Conservation (phyloP, 139 green algal species). For the Chlamydomonas sp. region DNA sequence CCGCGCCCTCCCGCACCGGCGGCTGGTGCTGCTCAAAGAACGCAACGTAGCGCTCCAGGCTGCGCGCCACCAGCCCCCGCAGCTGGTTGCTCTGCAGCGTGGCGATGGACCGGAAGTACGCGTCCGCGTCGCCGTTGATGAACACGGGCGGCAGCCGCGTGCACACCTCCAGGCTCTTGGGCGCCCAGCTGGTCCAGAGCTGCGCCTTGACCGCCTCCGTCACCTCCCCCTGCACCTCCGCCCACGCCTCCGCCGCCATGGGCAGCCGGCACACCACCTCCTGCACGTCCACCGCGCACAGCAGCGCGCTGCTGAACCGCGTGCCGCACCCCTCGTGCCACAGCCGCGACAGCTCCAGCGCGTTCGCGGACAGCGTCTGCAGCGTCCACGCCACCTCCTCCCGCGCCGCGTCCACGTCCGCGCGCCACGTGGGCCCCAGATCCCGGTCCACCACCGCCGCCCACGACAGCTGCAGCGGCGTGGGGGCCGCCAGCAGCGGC, state of each 20-base stretch:
- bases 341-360: constrained; percentile 70
- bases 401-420: constrained; percentile 63
- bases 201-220: constrained; percentile 64
- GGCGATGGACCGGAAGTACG: constrained; percentile 58
- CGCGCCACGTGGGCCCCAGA: constrained; percentile 63
- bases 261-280: constrained; percentile 65
- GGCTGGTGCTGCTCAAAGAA: constrained; percentile 65
- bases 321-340: constrained; percentile 53
- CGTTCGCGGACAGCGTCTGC: constrained; percentile 79
- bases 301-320: constrained; percentile 53
- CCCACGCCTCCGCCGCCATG: constrained; percentile 46
- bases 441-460: constrained; percentile 36
- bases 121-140: constrained; percentile 77
- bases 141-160: constrained; percentile 70
- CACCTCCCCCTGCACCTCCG: constrained; percentile 22
- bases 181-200: constrained; percentile 81
- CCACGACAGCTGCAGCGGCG: constrained; percentile 17
- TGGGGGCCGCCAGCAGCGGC: constrained; percentile 51
- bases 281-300: constrained; percentile 61
- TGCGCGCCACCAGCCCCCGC: constrained; percentile 64
- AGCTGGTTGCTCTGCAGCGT: constrained; percentile 81
- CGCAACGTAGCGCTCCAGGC: constrained; percentile 57
- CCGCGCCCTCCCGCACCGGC: neutral
- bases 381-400: constrained; percentile 81
- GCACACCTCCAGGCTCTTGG: constrained; percentile 77